phyloP scores from a whole-genome alignment of 768 basidiomycete genomes.

The Pleurotus tuoliensis region DNA sequence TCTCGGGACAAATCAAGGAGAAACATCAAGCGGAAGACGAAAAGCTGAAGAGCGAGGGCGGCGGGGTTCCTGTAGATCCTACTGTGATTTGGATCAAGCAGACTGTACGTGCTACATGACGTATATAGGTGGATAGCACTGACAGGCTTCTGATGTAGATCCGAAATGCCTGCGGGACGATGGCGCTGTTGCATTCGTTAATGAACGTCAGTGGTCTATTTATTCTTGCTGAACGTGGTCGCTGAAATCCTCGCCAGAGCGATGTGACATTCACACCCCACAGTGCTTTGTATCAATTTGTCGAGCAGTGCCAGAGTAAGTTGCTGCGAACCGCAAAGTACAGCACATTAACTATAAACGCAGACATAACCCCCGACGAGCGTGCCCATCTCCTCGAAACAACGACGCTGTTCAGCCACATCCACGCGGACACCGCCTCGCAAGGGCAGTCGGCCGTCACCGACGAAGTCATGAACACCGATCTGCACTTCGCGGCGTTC shows the following conservation, averaged over 20 bases:
- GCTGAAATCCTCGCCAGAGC: constrained; percentile 33
- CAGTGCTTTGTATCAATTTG: constrained; percentile 64
- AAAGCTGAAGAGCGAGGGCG: constrained; percentile 43
- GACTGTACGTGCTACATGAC: constrained; percentile 48
- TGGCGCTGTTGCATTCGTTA: constrained; percentile 22
- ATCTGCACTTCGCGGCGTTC: constrained; percentile 88
- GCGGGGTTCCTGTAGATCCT: constrained; percentile 47
- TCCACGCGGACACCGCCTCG: constrained; percentile 68
- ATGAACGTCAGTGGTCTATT: constrained; percentile 8
- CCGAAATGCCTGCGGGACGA: constrained; percentile 83
- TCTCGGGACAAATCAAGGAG: constrained; percentile 43
- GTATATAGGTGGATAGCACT: background rate
- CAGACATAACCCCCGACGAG: constrained; percentile 68
- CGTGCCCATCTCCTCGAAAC: constrained; percentile 74
- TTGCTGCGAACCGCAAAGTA: background rate
- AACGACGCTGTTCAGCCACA: constrained; percentile 70
- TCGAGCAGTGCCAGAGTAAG: constrained; percentile 58
- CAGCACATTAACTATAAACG: background rate
- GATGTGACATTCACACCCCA: constrained; percentile 50
- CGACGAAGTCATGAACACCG: constrained; percentile 52
- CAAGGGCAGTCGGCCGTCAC: constrained; percentile 70
- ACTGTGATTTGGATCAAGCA: constrained; percentile 88
- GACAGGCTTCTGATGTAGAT: constrained; percentile 41
- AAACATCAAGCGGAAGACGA: constrained; percentile 59
- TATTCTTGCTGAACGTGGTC: background rate